A percentile compares a stretch with the other conserved stretches of the same genome.
Evolutionary conservation across 2,329 filamentous ascomycete genomes (phyloP).

Genomic region (Ceratocystiopsis sp.): DNA sequence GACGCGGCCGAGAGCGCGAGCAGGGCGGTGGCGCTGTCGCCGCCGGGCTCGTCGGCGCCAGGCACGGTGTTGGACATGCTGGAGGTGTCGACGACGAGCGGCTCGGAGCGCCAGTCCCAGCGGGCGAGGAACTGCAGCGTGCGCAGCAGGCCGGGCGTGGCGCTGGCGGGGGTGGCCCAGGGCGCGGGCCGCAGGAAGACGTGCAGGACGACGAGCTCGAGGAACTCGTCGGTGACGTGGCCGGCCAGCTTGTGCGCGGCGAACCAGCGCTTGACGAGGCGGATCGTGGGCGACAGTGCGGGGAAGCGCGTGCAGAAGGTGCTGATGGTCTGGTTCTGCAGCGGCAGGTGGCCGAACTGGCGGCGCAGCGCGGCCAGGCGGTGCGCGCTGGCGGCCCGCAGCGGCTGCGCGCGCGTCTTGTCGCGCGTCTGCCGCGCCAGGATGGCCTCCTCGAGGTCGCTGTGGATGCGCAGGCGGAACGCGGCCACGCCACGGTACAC

Average conservation of each 20-base stretch:
- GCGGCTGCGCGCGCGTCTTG: constrained; percentile 45
- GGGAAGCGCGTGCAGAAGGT: constrained; percentile 68
- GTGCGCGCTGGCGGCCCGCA: constrained; percentile 50
- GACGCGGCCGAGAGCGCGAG: no score
- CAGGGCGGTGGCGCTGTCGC: not conserved
- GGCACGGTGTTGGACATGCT: constrained; percentile 30
- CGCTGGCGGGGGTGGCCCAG: constrained; percentile 60
- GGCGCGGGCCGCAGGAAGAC: constrained; percentile 71
- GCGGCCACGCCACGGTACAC: constrained; percentile 52
- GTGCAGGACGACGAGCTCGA: constrained; percentile 67
- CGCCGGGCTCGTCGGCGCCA: constrained; percentile 29
- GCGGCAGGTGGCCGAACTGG: constrained; percentile 52
- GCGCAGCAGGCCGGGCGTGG: constrained; percentile 64
- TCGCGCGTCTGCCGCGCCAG: constrained; percentile 66
- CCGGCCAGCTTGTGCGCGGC: constrained; percentile 59
- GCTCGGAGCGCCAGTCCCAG: constrained; percentile 84
- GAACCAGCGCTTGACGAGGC: constrained; percentile 83
- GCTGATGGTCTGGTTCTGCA: constrained; percentile 67
- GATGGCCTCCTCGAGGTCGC: constrained; percentile 70
- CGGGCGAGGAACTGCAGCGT: constrained; percentile 62
- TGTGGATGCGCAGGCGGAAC: constrained; percentile 77
- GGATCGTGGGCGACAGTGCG: constrained; percentile 64
- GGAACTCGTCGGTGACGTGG: constrained; percentile 62
- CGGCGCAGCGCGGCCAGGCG: constrained; percentile 57
- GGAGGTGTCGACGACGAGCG: constrained; percentile 63